Base-by-base conservation (phyloP, 495 filamentous ascomycete genomes). In the Rhypophila decipiens region DNA sequence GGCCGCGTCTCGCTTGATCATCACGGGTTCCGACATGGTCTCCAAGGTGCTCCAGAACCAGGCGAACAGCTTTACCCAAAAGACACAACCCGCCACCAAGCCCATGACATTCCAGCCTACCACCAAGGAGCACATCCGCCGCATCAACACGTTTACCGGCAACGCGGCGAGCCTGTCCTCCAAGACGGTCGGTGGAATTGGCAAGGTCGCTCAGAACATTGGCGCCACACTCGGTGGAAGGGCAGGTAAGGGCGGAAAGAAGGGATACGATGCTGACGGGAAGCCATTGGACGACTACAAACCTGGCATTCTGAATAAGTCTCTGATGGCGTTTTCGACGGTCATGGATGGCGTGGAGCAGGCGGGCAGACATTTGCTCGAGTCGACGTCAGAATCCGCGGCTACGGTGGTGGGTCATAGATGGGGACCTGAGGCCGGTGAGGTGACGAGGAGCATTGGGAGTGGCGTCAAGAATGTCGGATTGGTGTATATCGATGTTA, bases 401-500 rank as follows among this genome's bases (percentile, higher is more conserved):
- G 87, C 83, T 15, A 83, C 80, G 3, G 81, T 96, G 50, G 86
- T 96, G 7, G 73, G 78, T 4, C 91, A 98, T 67, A 79, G 73
- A 46, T 98, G 88, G 64, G 93, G 93, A 8, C 57, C 75, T 5
- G 88, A 97, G 65, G 93, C 93, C 2, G 85, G 87, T 44, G 71
- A 77, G 3, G 70, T 97, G 3, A 79, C 88, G 4, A 68, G 74
- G 39, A 74, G 83, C 38, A 57, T 98, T 40, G 87, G 87, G 0
- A 85, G 90, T 2, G 89, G 89, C 5, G 83, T 95, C 53, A 94
- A 87, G 71, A 97, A 97, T 56, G 94, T 97, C 35, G 91, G 90
- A 3, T 71, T 98, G 31, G 93, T 98, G n/a, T 98, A 98, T 59
- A 91, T 98, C 34, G 93, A 98, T 58, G 94, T 90, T 5, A 82